These are phyloP conservation scores for Leccinum ochraceum DNA, from an alignment of 768 basidiomycete species.

Conservation along the genomic window DNA sequence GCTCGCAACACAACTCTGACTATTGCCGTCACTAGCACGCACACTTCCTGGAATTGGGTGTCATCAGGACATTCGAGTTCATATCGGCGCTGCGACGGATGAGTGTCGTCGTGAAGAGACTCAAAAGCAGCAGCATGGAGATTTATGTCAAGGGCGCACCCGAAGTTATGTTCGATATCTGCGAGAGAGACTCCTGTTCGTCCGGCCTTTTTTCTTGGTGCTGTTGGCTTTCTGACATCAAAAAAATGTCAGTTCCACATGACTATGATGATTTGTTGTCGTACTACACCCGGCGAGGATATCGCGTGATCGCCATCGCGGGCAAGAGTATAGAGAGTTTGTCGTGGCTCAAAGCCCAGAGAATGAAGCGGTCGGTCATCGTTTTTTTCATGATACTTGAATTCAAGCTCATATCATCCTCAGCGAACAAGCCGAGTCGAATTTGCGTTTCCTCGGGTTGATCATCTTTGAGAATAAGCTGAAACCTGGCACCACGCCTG, in stretches of 20 bases:
- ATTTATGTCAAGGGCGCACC: slow-evolving; percentile 99
- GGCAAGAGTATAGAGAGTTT: slow-evolving; percentile 93
- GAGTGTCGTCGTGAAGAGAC: slow-evolving; percentile 96
- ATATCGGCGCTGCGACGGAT: slow-evolving; percentile 90
- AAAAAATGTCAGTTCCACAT: slow-evolving; percentile 67
- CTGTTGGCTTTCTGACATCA: slow-evolving; percentile 15
- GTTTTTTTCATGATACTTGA: background rate
- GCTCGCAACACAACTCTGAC: slow-evolving; percentile 2
- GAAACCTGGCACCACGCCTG: slow-evolving; percentile 88
- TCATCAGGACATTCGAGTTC: slow-evolving; percentile 95
- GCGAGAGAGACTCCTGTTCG: slow-evolving; percentile 89
- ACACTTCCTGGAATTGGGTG: slow-evolving; percentile 95
- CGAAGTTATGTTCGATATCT: slow-evolving; percentile 96
- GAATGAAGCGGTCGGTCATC: slow-evolving; percentile 79
- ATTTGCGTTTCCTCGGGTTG: slow-evolving; percentile 87
- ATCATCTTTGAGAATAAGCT: slow-evolving; percentile 99
- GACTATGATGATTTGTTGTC: slow-evolving; percentile 96
- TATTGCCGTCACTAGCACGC: slow-evolving; percentile 62
- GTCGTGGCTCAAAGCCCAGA: slow-evolving; percentile 96
- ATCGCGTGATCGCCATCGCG: slow-evolving; percentile 96
- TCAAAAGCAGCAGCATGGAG: slow-evolving; percentile 95
- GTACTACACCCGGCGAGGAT: slow-evolving; percentile 96
- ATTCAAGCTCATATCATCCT: slow-evolving; percentile 5
- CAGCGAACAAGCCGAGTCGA: slow-evolving; percentile 94
- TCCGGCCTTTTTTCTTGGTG: slow-evolving; percentile 12